Evolutionary conservation across 140 eudicot species (phyloP), one percentile per base, ranked within the genome.

Genomic region (Flaveria floridana): DNA sequence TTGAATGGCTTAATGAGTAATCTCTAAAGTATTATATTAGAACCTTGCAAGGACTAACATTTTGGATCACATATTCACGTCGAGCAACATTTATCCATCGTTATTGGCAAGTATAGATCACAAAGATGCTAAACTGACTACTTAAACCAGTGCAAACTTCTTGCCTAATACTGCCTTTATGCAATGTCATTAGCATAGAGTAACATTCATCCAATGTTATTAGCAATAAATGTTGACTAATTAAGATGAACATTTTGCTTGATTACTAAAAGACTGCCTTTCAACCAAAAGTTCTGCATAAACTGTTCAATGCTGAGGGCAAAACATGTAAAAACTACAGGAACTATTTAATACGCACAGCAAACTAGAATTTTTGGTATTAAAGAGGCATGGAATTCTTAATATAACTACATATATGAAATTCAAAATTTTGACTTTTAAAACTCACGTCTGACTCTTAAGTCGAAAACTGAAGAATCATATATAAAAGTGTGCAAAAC

Each of bases 231-330:
- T 26, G 81, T 50, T 25, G 63, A 42, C 76, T 14, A 12, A 56
- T 62, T 46, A 78, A 70, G 65, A 76, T 58, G 25, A 21, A 21
- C 64, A 69, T 68, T 48, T 23, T 39, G 57, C n/a, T 53, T 42
- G 14, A 41, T 11, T 41, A 14, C 4, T 65, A 34, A 65, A n/a
- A 68, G 1, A 78, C 42, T 47, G 48, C 42, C 71, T 2, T 56
- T 42, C 0, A 70, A 44, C 55, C 26, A 5, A 34, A 34, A 34
- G 1, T 41, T 16, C 41, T 58, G 20, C n/a, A 66, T 23, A 2
- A 55, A 58, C 6, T 59, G 63, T 44, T 61, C 72, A 70, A 70
- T 14, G 47, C 70, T 0, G 25, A 59, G 26, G 10, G 26, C 44
- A 47, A 78, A 47, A 78, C 55, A 69, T 8, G 30, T 56, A 23